A percentile compares a stretch with the other conserved stretches of the same genome.
Conservation (phyloP, 2,329 filamentous ascomycete genomes). For the Epichloe sylvatica region DNA sequence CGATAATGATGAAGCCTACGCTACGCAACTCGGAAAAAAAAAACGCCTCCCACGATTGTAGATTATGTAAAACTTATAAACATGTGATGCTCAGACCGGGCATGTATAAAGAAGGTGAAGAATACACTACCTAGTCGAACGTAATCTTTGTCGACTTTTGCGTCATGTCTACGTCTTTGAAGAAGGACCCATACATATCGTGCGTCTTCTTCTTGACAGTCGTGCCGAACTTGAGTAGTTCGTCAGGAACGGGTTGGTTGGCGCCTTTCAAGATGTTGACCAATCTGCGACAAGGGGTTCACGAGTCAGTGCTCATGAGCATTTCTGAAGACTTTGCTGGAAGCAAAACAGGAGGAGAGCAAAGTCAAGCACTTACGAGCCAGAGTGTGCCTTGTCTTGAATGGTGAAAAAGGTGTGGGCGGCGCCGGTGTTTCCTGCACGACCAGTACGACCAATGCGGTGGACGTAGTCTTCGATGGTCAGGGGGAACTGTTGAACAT, state of each 20-base stretch:
- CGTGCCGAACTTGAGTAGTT: slow-evolving; percentile 86
- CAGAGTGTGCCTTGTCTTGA: slow-evolving; percentile 82
- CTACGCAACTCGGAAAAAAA: slow-evolving; percentile 1
- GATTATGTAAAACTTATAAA: background rate
- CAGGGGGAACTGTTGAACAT: slow-evolving; percentile 54
- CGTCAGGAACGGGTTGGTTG: slow-evolving; percentile 79
- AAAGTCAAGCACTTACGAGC: slow-evolving; percentile 48
- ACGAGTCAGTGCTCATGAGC: background rate
- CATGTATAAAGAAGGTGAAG: background rate
- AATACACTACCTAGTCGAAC: slow-evolving; percentile 47
- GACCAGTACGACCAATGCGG: slow-evolving; percentile 86
- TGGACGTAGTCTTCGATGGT: slow-evolving; percentile 98
- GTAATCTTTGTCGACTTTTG: slow-evolving; percentile 84
- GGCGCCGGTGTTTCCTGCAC: slow-evolving; percentile 76
- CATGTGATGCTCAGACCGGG: background rate
- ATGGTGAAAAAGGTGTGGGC: slow-evolving; percentile 93
- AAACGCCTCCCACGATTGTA: background rate
- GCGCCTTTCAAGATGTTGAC: slow-evolving; percentile 94
- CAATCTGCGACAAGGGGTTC: slow-evolving; percentile 35
- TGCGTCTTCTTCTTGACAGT: slow-evolving; percentile 99
- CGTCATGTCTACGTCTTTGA: slow-evolving; percentile 74
- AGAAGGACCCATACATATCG: slow-evolving; percentile 88
- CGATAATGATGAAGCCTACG: slow-evolving; percentile 12
- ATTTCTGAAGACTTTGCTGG: background rate
- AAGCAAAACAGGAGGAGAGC: background rate